Conservation (phyloP, 352 stramenopile genomes). For the Phytopythium montanum region DNA sequence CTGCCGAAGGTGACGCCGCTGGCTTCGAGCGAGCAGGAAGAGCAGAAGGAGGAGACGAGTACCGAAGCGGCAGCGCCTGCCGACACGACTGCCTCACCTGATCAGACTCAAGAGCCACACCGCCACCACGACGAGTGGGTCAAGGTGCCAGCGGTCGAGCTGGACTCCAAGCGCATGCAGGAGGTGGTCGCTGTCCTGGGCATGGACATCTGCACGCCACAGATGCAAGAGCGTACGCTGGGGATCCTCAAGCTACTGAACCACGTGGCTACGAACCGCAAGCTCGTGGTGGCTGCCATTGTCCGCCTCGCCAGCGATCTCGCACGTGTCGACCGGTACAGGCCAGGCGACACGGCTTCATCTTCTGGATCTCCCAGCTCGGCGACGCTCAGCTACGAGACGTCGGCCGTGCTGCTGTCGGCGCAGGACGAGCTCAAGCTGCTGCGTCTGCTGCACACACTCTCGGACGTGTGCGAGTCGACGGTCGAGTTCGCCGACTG, state of each 20-base stretch:
- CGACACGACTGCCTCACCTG: background rate
- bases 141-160: constrained; percentile 49
- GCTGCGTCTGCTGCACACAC: constrained; percentile 94
- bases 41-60: constrained; percentile 35
- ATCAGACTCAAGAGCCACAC: background rate
- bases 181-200: constrained; percentile 67
- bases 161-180: constrained; percentile 50
- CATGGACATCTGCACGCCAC: constrained; percentile 72
- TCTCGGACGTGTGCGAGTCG: constrained; percentile 83
- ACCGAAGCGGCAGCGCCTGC: background rate
- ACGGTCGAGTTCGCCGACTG: constrained; percentile 70
- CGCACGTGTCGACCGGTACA: constrained; percentile 29
- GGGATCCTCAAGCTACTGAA: constrained; percentile 79
- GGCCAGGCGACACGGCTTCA: constrained; percentile 16
- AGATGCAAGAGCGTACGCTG: constrained; percentile 83
- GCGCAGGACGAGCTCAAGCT: constrained; percentile 93
- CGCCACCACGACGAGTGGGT: constrained; percentile 51
- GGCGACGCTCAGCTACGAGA: constrained; percentile 40
- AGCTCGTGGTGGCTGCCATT: constrained; percentile 61
- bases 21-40: constrained; percentile 26
- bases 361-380: constrained; percentile 4
- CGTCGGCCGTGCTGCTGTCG: constrained; percentile 71
- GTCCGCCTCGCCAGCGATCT: constrained; percentile 56
- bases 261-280: constrained; percentile 52
- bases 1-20: constrained; percentile 36